Conservation (phyloP, 2,329 filamentous ascomycete species). For the Ceratocystis colombiana region DNA sequence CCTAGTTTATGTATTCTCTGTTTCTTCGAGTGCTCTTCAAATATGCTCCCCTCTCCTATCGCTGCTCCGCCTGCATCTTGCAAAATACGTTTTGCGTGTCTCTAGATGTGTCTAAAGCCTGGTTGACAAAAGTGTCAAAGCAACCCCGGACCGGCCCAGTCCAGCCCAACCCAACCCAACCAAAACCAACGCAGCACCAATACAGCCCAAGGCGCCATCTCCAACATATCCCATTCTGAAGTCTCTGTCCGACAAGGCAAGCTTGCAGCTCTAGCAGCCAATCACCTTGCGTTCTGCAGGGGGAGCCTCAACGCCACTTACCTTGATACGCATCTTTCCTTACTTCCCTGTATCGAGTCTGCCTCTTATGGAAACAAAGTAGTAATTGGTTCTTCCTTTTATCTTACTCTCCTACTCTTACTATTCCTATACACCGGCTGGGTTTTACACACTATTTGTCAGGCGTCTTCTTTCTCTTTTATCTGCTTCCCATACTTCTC, state of each 20-base stretch:
- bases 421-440: neutral
- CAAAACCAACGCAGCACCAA: neutral
- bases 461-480: neutral
- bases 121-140: too few species aligned
- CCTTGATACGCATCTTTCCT: neutral
- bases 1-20: neutral
- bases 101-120: neutral
- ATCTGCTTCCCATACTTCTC: too few species aligned
- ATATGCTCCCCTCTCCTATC: neutral
- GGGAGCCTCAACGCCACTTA: conserved; percentile 4
- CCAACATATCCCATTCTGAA: neutral
- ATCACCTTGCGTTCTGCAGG: neutral
- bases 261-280: neutral
- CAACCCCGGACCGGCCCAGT: neutral
- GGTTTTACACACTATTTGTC: neutral
- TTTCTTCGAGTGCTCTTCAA: neutral
- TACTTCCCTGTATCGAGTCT: neutral
- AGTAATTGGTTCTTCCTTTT: neutral
- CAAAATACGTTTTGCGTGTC: neutral
- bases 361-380: too few species aligned
- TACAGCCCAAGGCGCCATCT: neutral
- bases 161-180: neutral
- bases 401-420: neutral
- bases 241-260: neutral
- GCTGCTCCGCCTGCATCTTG: neutral